Conservation (phyloP, 2,329 filamentous ascomycete species). For the Cladosporium sp. region DNA sequence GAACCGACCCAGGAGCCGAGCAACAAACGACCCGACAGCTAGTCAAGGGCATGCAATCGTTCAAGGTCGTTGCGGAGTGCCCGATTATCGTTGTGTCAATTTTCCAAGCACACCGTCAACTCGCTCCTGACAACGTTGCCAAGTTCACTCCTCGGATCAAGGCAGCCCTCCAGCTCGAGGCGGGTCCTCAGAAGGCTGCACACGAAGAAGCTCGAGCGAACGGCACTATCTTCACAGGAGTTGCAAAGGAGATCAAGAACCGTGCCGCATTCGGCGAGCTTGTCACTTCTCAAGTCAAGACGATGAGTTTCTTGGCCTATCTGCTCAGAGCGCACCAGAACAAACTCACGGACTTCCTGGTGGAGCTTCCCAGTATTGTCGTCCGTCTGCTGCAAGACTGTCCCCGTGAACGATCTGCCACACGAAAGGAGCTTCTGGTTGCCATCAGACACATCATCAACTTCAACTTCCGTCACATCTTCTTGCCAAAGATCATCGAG, state of each 20-base stretch:
- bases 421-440: constrained; percentile 91
- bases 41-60: constrained; percentile 94
- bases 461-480: constrained; percentile 96
- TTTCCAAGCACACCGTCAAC: constrained; percentile 85
- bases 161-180: constrained; percentile 81
- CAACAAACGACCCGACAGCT: constrained; percentile 75
- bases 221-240: constrained; percentile 84
- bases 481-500: constrained; percentile 91
- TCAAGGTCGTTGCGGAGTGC: constrained; percentile 96
- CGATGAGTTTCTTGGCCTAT: constrained; percentile 97
- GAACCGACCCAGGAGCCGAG: constrained; percentile 75
- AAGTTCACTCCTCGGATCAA: constrained; percentile 94
- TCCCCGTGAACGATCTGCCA: constrained; percentile 88
- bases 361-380: constrained; percentile 81
- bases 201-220: constrained; percentile 80
- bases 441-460: constrained; percentile 98
- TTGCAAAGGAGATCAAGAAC: constrained; percentile 92
- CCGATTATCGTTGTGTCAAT: constrained; percentile 98
- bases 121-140: constrained; percentile 82
- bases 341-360: constrained; percentile 84
- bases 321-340: constrained; percentile 84
- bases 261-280: constrained; percentile 94
- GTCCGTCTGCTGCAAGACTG: constrained; percentile 91
- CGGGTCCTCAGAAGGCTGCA: constrained; percentile 88
- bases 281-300: constrained; percentile 97